These are phyloP conservation scores for Venturia pyrina DNA, from an alignment of 2,329 filamentous ascomycete species.

Conservation along the genomic window DNA sequence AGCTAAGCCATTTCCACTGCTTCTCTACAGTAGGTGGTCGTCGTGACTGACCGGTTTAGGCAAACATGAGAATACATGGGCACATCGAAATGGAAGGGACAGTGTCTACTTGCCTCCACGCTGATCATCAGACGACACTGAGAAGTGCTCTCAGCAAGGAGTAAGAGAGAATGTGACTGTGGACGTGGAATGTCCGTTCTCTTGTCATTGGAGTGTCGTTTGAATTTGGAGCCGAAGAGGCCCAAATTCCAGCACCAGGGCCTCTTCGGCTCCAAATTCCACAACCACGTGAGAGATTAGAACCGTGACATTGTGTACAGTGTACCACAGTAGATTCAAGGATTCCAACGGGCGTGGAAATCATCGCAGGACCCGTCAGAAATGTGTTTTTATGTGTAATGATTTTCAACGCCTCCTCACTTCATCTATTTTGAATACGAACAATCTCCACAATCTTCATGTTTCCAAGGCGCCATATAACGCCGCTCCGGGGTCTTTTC, in stretches of 20 bases:
- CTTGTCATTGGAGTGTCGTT: background rate
- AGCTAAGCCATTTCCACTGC: background rate
- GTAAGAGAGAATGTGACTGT: background rate
- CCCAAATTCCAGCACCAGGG: too few species aligned
- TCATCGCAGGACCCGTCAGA: background rate
- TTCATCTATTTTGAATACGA: background rate
- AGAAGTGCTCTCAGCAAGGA: background rate
- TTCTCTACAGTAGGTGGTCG: background rate
- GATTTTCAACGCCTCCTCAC: background rate
- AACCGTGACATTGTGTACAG: too few species aligned
- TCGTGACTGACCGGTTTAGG: conserved; percentile 3
- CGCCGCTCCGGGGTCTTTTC: background rate
- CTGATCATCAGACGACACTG: background rate
- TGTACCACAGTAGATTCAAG: too few species aligned
- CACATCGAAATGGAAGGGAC: background rate
- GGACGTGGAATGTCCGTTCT: background rate
- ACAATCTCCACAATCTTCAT: background rate
- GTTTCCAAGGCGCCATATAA: background rate
- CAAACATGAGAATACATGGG: background rate
- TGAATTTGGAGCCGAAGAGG: too few species aligned
- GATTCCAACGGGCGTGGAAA: background rate
- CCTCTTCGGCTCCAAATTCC: too few species aligned
- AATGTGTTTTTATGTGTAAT: background rate
- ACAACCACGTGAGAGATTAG: background rate
- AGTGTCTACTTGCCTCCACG: background rate